A percentile compares a stretch with the other conserved stretches of the same genome.
Conservation (phyloP, 2,329 filamentous ascomycete genomes). For the Fusarium brevicatenulatum region DNA sequence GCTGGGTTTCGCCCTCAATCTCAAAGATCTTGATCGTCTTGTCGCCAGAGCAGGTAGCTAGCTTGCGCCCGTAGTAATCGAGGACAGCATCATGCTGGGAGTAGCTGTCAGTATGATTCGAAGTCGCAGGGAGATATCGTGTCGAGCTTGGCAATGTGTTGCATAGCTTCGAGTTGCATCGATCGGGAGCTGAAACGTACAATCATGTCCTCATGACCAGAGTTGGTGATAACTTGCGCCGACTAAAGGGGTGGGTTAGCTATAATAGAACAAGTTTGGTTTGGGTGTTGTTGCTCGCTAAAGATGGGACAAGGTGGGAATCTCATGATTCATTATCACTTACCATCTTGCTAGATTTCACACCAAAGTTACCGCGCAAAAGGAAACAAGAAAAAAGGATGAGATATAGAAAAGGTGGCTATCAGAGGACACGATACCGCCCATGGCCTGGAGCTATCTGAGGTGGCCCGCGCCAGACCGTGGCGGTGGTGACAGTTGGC, state of each 20-base stretch:
- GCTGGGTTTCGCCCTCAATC: constrained; percentile 91
- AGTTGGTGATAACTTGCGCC: constrained; percentile 58
- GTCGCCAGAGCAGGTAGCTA: constrained; percentile 97
- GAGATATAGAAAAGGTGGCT: constrained; percentile 35
- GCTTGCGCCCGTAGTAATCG: constrained; percentile 96
- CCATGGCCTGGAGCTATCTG: constrained; percentile 41
- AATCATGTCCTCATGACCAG: constrained; percentile 97
- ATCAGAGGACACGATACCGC: constrained; percentile 46
- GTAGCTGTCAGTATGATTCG: constrained; percentile 35
- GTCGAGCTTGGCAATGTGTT: constrained; percentile 1
- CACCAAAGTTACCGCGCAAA: constrained; percentile 28
- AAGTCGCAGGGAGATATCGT: constrained; percentile 1
- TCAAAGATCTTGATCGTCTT: constrained; percentile 99
- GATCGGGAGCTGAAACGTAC: constrained; percentile 66
- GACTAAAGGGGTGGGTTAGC: constrained; percentile 50
- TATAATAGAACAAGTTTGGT: constrained; percentile 4
- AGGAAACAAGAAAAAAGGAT: constrained; percentile 22
- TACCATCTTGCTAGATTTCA: constrained; percentile 41
- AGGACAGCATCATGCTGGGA: constrained; percentile 93
- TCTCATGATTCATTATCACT: neutral
- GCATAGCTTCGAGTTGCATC: constrained; percentile 11
- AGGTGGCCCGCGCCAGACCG: constrained; percentile 23
- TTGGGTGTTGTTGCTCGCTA: neutral
- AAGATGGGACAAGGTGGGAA: neutral
- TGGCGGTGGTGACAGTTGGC: constrained; percentile 46